Evolutionary conservation across 2,329 filamentous ascomycete genomes (phyloP).

Genomic region (Colletotrichum aenigma): DNA sequence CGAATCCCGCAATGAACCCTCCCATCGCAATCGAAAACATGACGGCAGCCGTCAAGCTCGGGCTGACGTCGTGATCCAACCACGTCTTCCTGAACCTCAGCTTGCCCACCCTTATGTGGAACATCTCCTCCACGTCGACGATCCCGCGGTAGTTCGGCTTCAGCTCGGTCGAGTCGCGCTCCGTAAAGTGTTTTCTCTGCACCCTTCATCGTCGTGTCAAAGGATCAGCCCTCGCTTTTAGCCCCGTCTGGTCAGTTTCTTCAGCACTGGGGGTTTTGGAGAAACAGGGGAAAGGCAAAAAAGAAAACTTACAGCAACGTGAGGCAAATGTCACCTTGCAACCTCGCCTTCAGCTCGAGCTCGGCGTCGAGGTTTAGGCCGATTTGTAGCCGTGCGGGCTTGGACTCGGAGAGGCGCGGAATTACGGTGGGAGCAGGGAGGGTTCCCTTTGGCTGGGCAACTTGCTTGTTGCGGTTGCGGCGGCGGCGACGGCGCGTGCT

Average conservation of each 20-base stretch:
- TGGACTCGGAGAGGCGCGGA: slow-evolving; percentile 42
- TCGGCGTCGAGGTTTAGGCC: slow-evolving; percentile 80
- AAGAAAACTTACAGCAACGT: slow-evolving; percentile 65
- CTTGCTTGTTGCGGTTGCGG: slow-evolving; percentile 5
- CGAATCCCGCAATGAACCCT: slow-evolving; percentile 25
- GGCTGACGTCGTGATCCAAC: slow-evolving; percentile 32
- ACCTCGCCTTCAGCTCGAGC: slow-evolving; percentile 78
- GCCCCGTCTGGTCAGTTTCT: slow-evolving; percentile 1
- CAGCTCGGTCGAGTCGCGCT: not conserved
- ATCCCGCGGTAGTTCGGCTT: slow-evolving; percentile 1
- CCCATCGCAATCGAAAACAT: slow-evolving; percentile 21
- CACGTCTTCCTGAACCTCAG: slow-evolving; percentile 33
- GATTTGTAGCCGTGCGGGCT: slow-evolving; percentile 71
- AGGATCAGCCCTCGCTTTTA: not conserved
- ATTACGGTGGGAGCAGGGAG: slow-evolving; percentile 17
- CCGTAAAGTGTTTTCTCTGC: slow-evolving; percentile 4
- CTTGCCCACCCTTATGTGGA: slow-evolving; percentile 35
- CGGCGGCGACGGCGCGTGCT: slow-evolving; percentile 1
- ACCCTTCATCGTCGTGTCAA: not conserved
- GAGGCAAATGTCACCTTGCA: slow-evolving; percentile 76
- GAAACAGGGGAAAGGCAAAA: not conserved
- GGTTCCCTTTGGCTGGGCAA: not conserved
- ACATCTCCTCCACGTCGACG: slow-evolving; percentile 29
- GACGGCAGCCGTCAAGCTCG: slow-evolving; percentile 25
- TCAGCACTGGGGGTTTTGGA: not conserved